Evolutionary conservation across 805 yeast species (phyloP).

Genomic region (Wickerhamomyces canadensis): DNA sequence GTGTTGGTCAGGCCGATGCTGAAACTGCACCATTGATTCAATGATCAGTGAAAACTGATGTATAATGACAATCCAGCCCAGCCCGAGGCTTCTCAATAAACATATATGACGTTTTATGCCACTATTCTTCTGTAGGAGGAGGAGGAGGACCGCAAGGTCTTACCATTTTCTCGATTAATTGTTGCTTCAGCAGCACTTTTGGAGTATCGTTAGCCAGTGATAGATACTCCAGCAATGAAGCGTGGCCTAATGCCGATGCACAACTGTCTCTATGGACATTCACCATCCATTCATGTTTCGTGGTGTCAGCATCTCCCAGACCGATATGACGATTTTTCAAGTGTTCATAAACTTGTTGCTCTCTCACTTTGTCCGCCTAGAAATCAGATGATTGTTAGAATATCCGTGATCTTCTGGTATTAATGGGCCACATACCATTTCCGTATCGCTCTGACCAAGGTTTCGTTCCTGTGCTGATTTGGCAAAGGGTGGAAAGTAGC

Average conservation of each 20-base stretch:
- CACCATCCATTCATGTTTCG: constrained; percentile 61
- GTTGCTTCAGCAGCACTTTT: constrained; percentile 24
- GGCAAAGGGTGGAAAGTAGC: no score
- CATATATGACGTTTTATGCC: neutral
- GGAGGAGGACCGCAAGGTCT: constrained; percentile 24
- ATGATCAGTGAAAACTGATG: no score
- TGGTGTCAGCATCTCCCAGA: constrained; percentile 69
- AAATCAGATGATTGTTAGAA: neutral
- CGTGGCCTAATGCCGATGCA: constrained; percentile 57
- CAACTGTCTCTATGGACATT: constrained; percentile 66
- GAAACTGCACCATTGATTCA: constrained; percentile 37
- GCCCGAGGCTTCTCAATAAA: no score
- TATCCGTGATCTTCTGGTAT: no score
- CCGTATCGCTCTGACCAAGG: no score
- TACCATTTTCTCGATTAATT: constrained; percentile 36
- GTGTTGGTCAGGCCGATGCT: constrained; percentile 10
- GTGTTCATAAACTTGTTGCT: constrained; percentile 48
- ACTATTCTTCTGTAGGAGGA: constrained; percentile 2
- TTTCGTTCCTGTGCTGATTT: no score
- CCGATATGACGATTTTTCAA: constrained; percentile 64
- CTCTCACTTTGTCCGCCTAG: constrained; percentile 63
- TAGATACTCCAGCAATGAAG: constrained; percentile 45
- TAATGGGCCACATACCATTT: no score
- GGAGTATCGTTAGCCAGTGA: constrained; percentile 49
- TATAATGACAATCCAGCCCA: no score